Evolutionary conservation across 805 yeast genomes (phyloP).

Genomic region (Hanseniaspora taiwanica): DNA sequence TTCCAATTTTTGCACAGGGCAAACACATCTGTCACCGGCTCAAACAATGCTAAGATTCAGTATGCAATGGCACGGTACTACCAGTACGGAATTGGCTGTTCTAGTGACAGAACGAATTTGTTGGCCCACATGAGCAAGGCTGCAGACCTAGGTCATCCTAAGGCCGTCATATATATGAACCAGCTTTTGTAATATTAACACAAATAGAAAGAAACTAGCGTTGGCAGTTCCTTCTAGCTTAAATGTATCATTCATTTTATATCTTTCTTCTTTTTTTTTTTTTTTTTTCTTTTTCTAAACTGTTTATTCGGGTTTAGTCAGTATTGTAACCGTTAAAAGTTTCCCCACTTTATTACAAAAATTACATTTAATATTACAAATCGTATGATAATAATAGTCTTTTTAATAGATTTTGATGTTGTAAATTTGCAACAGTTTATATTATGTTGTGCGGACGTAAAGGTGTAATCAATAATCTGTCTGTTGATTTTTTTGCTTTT

Average conservation of each 20-base stretch:
- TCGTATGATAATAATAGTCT: too few species aligned
- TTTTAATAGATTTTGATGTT: too few species aligned
- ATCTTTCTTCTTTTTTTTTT: background rate
- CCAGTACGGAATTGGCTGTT: constrained; percentile 52
- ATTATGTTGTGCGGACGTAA: too few species aligned
- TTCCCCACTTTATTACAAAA: too few species aligned
- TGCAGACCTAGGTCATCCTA: constrained; percentile 46
- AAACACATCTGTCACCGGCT: constrained; percentile 29
- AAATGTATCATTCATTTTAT: background rate
- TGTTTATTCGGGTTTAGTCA: background rate
- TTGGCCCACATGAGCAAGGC: constrained; percentile 42
- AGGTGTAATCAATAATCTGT: too few species aligned
- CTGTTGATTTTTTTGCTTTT: too few species aligned
- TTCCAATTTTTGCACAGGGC: constrained; percentile 53
- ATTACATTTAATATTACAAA: too few species aligned
- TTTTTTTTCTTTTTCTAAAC: background rate
- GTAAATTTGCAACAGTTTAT: too few species aligned
- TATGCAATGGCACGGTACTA: constrained; percentile 57
- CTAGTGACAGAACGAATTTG: constrained; percentile 31
- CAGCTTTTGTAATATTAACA: too few species aligned
- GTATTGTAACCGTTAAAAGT: too few species aligned
- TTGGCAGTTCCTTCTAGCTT: too few species aligned
- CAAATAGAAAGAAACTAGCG: too few species aligned
- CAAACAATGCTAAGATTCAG: constrained; percentile 48
- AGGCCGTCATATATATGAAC: constrained; percentile 27